These are phyloP conservation scores for Pleurotus eryngii DNA, from an alignment of 768 basidiomycete species.

Conservation along the genomic window DNA sequence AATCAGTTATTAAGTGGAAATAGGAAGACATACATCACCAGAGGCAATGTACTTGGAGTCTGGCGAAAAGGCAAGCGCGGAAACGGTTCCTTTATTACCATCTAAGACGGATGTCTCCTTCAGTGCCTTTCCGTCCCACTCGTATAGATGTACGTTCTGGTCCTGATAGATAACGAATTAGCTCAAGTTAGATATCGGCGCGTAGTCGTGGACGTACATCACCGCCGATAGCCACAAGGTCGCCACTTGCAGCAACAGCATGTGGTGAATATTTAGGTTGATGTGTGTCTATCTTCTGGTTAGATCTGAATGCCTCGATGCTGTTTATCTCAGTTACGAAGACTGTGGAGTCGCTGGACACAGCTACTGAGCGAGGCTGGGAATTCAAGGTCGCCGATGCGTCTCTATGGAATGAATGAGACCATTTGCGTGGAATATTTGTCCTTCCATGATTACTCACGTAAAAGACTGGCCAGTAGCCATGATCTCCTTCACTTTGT, in stretches of 20 bases:
- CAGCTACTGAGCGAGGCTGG: slow-evolving; percentile 69
- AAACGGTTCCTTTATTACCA: slow-evolving; percentile 68
- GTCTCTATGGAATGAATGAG: slow-evolving; percentile 32
- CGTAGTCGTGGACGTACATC: slow-evolving; percentile 45
- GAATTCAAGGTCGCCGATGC: slow-evolving; percentile 49
- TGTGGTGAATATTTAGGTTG: slow-evolving; percentile 50
- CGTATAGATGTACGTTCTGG: slow-evolving; percentile 68
- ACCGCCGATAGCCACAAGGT: slow-evolving; percentile 66
- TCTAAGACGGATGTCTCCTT: slow-evolving; percentile 56
- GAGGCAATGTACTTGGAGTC: slow-evolving; percentile 73
- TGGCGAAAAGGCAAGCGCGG: slow-evolving; percentile 75
- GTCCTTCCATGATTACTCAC: slow-evolving; percentile 32
- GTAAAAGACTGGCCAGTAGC: slow-evolving; percentile 38
- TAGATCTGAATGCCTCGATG: slow-evolving; percentile 66
- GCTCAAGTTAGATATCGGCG: background rate
- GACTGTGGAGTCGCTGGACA: slow-evolving; percentile 55
- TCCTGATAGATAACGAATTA: slow-evolving; percentile 41
- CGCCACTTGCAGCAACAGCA: slow-evolving; percentile 50
- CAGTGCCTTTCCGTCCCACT: slow-evolving; percentile 66
- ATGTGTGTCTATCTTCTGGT: slow-evolving; percentile 63
- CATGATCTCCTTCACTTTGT: slow-evolving; percentile 67
- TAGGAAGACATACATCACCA: slow-evolving; percentile 72
- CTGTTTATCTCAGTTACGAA: slow-evolving; percentile 58
- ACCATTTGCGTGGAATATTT: background rate
- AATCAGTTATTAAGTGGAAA: background rate